Base-by-base conservation (phyloP, 2,329 filamentous ascomycete species). In the Metarhizium humberi region DNA sequence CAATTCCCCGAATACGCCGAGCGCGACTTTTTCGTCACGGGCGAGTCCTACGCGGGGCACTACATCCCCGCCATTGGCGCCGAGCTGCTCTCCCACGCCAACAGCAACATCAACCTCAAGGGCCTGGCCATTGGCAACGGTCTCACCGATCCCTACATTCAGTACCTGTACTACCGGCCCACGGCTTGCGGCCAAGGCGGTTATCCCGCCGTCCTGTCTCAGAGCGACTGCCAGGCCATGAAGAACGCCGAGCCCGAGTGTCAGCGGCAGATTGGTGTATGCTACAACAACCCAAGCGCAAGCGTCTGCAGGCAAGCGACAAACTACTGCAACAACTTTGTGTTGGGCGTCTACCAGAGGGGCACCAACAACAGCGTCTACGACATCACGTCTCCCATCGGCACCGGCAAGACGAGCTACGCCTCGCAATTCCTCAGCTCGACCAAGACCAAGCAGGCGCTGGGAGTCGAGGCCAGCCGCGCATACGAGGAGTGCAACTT, bases 171-270 rank as follows among this genome's bases (percentile, higher is more conserved):
- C 78, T 97, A 96, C 81, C 87, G 87, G 65, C 92, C 92, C 64
- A 97, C 97, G 92, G 94, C 91, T 57, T 97, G 94, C 68, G 94
- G 94, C 67, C 85, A 96, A 51, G 92, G 94, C 72, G 92, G 92
- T 62, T 96, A 92, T 76, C 85, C 88, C 36, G 86, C 92, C 58
- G 92, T 97, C 40, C 80, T 97, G 51, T 82, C 83, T 64, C 80
- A 88, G 69, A 74, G 79, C 62, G 79, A 87, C 69, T 97, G 94
- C 77, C 78, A 84, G 67, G 80, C 85, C 61, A 96, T 97, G 92
- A 91, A 96, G 73, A 91, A 92, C 65, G 81, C 92, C 57, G 85
- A 96, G 59, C 88, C 89, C 51, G 87, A 91, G 61, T 99, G 94
- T 81, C 82, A 90, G 74, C 86, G 80, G 57, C 80, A 96, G 69